Evolutionary conservation across 2,329 filamentous ascomycete species (phyloP).

Genomic region (Sclerotiophoma versabilis): DNA sequence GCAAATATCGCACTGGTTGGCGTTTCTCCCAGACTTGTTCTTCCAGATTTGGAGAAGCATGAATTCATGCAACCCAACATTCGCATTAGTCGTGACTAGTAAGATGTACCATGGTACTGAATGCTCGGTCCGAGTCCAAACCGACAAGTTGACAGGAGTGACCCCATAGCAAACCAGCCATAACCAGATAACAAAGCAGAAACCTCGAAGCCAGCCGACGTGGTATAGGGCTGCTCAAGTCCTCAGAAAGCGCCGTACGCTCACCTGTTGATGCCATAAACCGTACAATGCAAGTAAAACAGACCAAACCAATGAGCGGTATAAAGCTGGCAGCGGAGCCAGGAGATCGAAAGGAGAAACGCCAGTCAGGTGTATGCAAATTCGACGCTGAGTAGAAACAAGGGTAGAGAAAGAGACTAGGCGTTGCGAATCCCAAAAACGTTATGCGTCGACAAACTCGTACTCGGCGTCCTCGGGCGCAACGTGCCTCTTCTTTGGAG

Average conservation of each 20-base stretch:
- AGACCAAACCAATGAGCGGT: conserved; percentile 23
- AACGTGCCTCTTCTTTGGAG: conserved; percentile 41
- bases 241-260: conserved; percentile 53
- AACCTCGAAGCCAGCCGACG: conserved; percentile 32
- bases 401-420: conserved; percentile 1
- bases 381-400: conserved; percentile 26
- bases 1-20: background rate
- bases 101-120: conserved; percentile 17
- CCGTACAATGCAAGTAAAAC: conserved; percentile 41
- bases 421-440: background rate
- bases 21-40: background rate
- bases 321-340: conserved; percentile 28
- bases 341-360: conserved; percentile 28
- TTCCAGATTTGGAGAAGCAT: conserved; percentile 33
- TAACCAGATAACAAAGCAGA: conserved; percentile 22
- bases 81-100: conserved; percentile 19
- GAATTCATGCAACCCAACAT: conserved; percentile 43
- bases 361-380: conserved; percentile 32
- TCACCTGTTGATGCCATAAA: conserved; percentile 52
- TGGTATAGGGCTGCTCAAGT: conserved; percentile 52
- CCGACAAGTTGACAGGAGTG: conserved; percentile 19
- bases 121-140: conserved; percentile 23
- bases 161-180: background rate
- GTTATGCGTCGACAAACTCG: conserved; percentile 49
- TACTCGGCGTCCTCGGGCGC: conserved; percentile 51